phyloP scores from a whole-genome alignment of 192 early-diverging fungal genomes.

The Coemansia sp. region DNA sequence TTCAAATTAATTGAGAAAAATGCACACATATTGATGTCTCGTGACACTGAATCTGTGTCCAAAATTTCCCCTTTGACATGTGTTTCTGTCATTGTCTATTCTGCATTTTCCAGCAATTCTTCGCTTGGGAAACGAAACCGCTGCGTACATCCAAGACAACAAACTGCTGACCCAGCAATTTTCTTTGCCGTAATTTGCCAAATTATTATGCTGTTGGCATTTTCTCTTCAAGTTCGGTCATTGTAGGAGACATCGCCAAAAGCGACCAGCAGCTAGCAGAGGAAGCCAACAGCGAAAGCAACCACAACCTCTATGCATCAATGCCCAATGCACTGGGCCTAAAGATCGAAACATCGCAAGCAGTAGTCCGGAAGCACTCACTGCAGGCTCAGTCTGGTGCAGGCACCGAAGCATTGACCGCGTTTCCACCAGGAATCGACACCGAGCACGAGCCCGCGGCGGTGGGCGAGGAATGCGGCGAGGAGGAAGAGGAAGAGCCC shows the following conservation, averaged over 20 bases:
- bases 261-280: background rate
- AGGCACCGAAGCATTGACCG: constrained; percentile 9
- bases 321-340: constrained; percentile 12
- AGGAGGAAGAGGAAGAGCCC: constrained; percentile 48
- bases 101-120: too few relatives aligned
- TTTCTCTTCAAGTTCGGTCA: too few relatives aligned
- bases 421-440: constrained; percentile 35
- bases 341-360: constrained; percentile 18
- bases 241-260: background rate
- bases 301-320: background rate
- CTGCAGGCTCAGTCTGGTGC: background rate
- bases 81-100: too few relatives aligned
- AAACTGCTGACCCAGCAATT: too few relatives aligned
- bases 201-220: too few relatives aligned
- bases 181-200: too few relatives aligned
- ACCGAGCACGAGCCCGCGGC: constrained; percentile 34
- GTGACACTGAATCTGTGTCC: too few relatives aligned
- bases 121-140: too few relatives aligned
- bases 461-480: constrained; percentile 9
- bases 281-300: background rate
- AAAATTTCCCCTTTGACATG: too few relatives aligned
- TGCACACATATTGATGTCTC: too few relatives aligned
- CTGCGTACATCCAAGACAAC: too few relatives aligned
- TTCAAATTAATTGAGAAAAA: background rate
- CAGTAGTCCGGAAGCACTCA: background rate